Evolutionary conservation across 352 stramenopile genomes (phyloP).

Genomic region (Phytopythium oedochilum): DNA sequence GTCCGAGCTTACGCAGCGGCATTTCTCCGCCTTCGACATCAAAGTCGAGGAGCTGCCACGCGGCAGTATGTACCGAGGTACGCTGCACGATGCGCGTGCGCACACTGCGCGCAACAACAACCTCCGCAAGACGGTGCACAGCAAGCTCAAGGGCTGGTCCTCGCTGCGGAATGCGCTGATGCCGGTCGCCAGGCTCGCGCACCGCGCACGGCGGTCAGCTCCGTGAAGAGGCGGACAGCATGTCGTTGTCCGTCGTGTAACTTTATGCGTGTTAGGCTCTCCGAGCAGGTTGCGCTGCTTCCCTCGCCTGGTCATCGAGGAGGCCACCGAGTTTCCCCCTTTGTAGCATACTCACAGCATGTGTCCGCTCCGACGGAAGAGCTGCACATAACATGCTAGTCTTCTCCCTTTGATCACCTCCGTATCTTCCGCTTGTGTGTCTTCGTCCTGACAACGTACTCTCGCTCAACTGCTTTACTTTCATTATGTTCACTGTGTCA

Average conservation of each 20-base stretch:
- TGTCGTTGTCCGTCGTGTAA: conserved; percentile 1
- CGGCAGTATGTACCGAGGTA: conserved; percentile 59
- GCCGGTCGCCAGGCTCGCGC: not conserved
- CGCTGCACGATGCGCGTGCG: conserved; percentile 41
- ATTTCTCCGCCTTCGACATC: conserved; percentile 61
- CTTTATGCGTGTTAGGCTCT: not conserved
- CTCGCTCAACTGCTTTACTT: no score
- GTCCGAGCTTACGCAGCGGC: conserved; percentile 43
- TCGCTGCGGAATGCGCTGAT: conserved; percentile 12
- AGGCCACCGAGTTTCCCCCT: not conserved
- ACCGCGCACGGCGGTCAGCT: not conserved
- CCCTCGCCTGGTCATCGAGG: not conserved
- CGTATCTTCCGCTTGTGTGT: not conserved
- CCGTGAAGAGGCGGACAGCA: not conserved
- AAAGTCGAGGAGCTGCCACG: conserved; percentile 59
- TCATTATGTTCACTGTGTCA: not conserved
- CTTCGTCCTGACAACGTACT: not conserved
- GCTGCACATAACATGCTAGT: conserved; percentile 1
- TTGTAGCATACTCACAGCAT: conserved; percentile 2
- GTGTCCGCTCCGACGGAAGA: conserved; percentile 2
- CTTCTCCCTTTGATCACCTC: no score
- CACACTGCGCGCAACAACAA: conserved; percentile 14
- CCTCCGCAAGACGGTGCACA: conserved; percentile 22
- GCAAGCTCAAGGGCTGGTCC: conserved; percentile 34
- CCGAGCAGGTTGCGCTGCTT: not conserved